Base-by-base conservation (phyloP, 352 stramenopile genomes). In the Elongisporangium undulatum region DNA sequence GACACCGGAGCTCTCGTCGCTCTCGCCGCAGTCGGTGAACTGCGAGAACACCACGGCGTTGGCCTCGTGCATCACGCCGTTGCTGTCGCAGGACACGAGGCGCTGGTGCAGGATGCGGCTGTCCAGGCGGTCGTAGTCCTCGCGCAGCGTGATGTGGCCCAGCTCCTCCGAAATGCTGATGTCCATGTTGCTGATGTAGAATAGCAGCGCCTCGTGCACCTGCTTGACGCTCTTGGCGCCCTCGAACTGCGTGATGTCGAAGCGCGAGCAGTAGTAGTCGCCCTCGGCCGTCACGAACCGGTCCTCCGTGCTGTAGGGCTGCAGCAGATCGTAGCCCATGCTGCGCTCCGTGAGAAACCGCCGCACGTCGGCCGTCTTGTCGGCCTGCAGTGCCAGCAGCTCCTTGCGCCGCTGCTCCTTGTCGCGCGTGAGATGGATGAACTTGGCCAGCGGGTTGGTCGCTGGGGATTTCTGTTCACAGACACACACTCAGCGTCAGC, bases 131-230 rank as follows among this genome's bases (percentile, higher is more conserved):
- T 77, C 72, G 34, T 82, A 71, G 34, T 77, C 63, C 38, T 80
- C 71, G n/a, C 74, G 69, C 34, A 82, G 67, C 21, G 71, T 81
- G 23, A 81, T 75, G 51, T 66, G 76, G 16, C 69, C 72, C 24
- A 81, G 53, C 24, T 69, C 58, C 48, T 83, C 74, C 22, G 71
- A 79, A 53, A 80, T 72, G 55, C 58, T 69, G 69, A 83, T 80
- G 55, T 83, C 71, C 13, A 81, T 70, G 45, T 83, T 80, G 22
- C 63, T 60, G 20, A 69, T 65, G 41, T 75, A 68, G 48, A 71
- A 72, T 2, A 74, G 56, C 8, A 77, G 61, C 4, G 64, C 62
- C 15, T 83, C 74, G 49, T 75, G 80, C 34, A 81, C 74, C 1
- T 62, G 56, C 7, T 63, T 61, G 4, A 83, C 62, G 34, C 62